These are phyloP conservation scores for Serendipita vermifera DNA, from an alignment of 768 basidiomycete genomes.

Conservation along the genomic window DNA sequence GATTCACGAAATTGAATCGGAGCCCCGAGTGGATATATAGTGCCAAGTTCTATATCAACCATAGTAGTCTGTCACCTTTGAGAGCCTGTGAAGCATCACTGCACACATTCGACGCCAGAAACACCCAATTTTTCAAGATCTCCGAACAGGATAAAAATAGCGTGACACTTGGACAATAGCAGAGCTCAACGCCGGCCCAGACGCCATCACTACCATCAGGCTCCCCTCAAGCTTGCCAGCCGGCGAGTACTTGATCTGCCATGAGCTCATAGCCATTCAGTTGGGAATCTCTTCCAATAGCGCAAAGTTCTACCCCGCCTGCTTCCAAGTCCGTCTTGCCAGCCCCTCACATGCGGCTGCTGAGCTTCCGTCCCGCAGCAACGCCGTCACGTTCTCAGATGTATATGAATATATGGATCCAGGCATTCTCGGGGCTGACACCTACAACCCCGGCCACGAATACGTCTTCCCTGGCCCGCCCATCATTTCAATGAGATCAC, in stretches of 20 bases:
- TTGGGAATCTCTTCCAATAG: conserved; percentile 29
- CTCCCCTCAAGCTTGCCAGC: conserved; percentile 36
- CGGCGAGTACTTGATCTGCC: conserved; percentile 63
- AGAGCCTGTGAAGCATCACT: too few species aligned
- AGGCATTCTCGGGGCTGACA: conserved; percentile 35
- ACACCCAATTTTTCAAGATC: conserved; percentile 67
- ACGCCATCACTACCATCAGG: conserved; percentile 23
- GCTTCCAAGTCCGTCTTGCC: conserved; percentile 34
- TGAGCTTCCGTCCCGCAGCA: background rate
- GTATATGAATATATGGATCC: conserved; percentile 59
- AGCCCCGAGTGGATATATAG: too few species aligned
- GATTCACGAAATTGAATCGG: too few species aligned
- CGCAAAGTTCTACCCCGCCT: conserved; percentile 72
- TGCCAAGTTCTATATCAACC: too few species aligned
- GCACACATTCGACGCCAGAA: conserved; percentile 43
- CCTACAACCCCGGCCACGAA: conserved; percentile 23
- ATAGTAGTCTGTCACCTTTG: too few species aligned
- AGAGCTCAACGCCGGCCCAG: conserved; percentile 36
- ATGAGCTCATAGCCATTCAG: conserved; percentile 49
- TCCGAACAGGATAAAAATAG: conserved; percentile 35
- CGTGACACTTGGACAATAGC: conserved; percentile 45
- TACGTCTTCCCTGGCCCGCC: conserved; percentile 43
- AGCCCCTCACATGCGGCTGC: background rate
- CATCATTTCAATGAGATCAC: too few species aligned
- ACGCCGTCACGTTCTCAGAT: conserved; percentile 48